Percentiles rank a stretch among this genome's conserved stretches.
phyloP scores from a whole-genome alignment of 345 rosid species.

The Lumnitzera littorea region DNA sequence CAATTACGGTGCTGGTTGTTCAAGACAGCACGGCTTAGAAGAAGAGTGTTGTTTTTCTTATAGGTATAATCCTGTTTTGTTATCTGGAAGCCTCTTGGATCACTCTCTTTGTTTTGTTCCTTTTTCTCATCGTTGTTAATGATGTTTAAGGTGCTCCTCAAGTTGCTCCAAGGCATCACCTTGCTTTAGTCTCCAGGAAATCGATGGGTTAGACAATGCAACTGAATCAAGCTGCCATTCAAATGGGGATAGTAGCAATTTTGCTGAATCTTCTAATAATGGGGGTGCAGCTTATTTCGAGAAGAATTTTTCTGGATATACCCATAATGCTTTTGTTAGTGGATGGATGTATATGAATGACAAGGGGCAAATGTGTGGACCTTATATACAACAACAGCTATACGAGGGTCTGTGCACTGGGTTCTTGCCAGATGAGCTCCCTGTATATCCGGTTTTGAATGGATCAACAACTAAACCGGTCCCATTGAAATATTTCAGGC shows the following conservation, averaged over 20 bases:
- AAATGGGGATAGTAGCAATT: slow-evolving; percentile 48
- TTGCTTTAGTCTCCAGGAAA: slow-evolving; percentile 31
- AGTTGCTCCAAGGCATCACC: slow-evolving; percentile 20
- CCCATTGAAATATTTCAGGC: slow-evolving; percentile 78
- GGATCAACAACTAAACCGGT: slow-evolving; percentile 51
- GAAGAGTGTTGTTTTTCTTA: slow-evolving; percentile 21
- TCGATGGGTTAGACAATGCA: slow-evolving; percentile 21
- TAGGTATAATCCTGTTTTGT: slow-evolving; percentile 21
- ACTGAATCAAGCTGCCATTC: slow-evolving; percentile 51
- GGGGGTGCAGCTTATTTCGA: slow-evolving; percentile 32
- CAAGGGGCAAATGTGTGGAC: slow-evolving; percentile 87
- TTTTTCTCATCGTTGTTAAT: slow-evolving; percentile 6
- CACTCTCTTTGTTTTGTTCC: neutral
- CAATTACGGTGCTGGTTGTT: slow-evolving; percentile 16
- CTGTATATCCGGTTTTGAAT: slow-evolving; percentile 67
- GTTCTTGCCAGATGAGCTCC: slow-evolving; percentile 83
- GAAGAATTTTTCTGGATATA: slow-evolving; percentile 28
- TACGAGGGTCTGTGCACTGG: slow-evolving; percentile 73
- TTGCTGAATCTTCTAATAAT: slow-evolving; percentile 32
- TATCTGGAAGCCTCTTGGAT: neutral
- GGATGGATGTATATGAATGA: slow-evolving; percentile 93
- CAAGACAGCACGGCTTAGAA: slow-evolving; percentile 16
- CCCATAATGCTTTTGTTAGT: slow-evolving; percentile 36
- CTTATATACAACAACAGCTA: slow-evolving; percentile 80
- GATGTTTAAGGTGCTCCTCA: slow-evolving; percentile 25